Evolutionary conservation across 192 early-diverging fungal species (phyloP), one percentile per base, ranked within the genome.

Genomic region (Pilaira anomala): DNA sequence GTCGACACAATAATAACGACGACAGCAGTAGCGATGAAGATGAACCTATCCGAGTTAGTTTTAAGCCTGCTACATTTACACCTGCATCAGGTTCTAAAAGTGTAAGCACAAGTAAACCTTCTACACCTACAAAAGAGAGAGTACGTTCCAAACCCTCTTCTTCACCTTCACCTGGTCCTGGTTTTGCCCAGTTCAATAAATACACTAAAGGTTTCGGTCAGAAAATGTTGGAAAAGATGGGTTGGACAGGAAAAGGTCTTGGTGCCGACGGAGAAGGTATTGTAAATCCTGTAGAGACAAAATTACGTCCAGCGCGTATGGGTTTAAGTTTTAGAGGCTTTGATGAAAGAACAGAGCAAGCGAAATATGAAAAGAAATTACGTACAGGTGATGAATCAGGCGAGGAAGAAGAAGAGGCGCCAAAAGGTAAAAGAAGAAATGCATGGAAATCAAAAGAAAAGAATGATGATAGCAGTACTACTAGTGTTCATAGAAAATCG

Each of bases 161-260:
- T 0, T 42, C 28, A 5, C 29, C 74, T 2, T 44, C 78, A 33
- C 69, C 73, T 1, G 78, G 76, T n/a, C 78, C 77, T 69, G 89
- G 90, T n/a, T 97, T 95, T 87, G 93, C 83, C 9, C 85, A 84
- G 45, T 98, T 95, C 67, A 87, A 88, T 18, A 84, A 81, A 28
- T 80, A 85, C 51, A 83, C 84, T 4, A 88, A 80, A 33, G 91
- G 93, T 8, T 80, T 92, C 62, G 92, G 90, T 45, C 76, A 87
- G 69, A 86, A 85, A 33, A 86, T 95, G 85, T 79, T 98, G 81
- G 75, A 86, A 52, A 92, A 90, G 63, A 93, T 95, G 91, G 95
- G 95, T 30, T 98, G 90, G 84, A 82, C 82, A 65, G 97, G 97
- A 14, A 79, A 91, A 76, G 95, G 95, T 62, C 76, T 98, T n/a